These are phyloP conservation scores for Clitocybe nebularis DNA, from an alignment of 1,284 basidiomycete species.

Conservation along the genomic window DNA sequence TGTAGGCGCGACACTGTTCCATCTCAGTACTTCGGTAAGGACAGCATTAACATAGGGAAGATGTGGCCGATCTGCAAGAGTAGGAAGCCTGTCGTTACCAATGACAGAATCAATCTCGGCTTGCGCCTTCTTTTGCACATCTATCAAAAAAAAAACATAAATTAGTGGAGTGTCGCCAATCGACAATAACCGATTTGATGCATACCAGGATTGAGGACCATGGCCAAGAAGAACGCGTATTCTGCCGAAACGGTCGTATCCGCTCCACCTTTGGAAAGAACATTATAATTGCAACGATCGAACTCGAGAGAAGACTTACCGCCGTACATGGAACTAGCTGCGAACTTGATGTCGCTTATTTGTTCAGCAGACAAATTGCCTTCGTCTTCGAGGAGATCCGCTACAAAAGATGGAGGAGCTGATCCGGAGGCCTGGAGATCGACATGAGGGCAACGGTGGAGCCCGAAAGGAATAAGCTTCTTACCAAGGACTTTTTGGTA, in stretches of 20 bases:
- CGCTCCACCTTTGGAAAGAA: slow-evolving; percentile 24
- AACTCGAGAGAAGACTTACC: slow-evolving; percentile 20
- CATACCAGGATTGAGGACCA: slow-evolving; percentile 38
- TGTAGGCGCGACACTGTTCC: slow-evolving; percentile 30
- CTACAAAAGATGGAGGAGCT: slow-evolving; percentile 34
- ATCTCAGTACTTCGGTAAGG: slow-evolving; percentile 38
- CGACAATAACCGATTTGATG: slow-evolving; percentile 1
- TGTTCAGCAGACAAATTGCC: slow-evolving; percentile 23
- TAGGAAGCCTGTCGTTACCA: slow-evolving; percentile 35
- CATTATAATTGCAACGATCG: neutral
- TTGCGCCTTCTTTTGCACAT: slow-evolving; percentile 38
- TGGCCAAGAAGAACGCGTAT: slow-evolving; percentile 36
- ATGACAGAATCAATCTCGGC: slow-evolving; percentile 38
- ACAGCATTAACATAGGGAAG: slow-evolving; percentile 38
- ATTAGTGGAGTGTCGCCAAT: slow-evolving; percentile 13
- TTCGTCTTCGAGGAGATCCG: slow-evolving; percentile 30
- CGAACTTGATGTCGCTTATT: slow-evolving; percentile 32
- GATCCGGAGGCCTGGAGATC: slow-evolving; percentile 31
- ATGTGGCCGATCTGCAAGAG: slow-evolving; percentile 29
- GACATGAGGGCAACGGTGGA: neutral
- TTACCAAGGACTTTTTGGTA: slow-evolving; percentile 34
- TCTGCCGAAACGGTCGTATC: slow-evolving; percentile 39
- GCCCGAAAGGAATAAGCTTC: neutral
- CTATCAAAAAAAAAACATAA: slow-evolving; percentile 15
- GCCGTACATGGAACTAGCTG: slow-evolving; percentile 37